Evolutionary conservation across 768 basidiomycete species (phyloP).

Genomic region (Lentinula sp.): DNA sequence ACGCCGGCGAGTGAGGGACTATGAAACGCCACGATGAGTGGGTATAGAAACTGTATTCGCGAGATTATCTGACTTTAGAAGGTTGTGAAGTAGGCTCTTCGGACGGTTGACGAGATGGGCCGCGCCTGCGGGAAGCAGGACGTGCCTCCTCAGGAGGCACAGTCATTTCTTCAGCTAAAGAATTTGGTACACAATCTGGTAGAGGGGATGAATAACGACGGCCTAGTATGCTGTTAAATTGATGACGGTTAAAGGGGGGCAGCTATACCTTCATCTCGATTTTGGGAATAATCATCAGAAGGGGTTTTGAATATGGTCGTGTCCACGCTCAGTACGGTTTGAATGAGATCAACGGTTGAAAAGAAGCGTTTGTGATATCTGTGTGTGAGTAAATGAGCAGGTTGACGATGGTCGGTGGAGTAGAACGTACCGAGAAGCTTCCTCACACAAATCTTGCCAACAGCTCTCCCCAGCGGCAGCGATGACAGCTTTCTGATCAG

Average conservation of each 20-base stretch:
- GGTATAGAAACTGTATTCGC: background rate
- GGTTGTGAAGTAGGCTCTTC: slow-evolving; percentile 22
- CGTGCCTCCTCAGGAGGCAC: slow-evolving; percentile 18
- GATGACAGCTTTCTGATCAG: slow-evolving; percentile 38
- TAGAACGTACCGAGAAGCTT: slow-evolving; percentile 22
- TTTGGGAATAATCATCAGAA: background rate
- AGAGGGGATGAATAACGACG: slow-evolving; percentile 27
- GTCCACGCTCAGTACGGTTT: slow-evolving; percentile 39
- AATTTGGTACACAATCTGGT: slow-evolving; percentile 47
- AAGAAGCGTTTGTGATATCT: slow-evolving; percentile 40
- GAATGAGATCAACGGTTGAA: slow-evolving; percentile 39
- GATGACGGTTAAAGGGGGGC: background rate
- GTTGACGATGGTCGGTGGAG: background rate
- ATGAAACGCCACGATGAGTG: background rate
- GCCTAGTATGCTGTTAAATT: slow-evolving; percentile 3
- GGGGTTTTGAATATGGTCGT: slow-evolving; percentile 19
- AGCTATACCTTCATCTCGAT: slow-evolving; percentile 12
- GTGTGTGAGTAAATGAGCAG: background rate
- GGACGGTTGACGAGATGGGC: slow-evolving; percentile 31
- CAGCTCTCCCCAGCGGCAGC: slow-evolving; percentile 45
- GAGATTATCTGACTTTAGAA: background rate
- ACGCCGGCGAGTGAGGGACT: background rate
- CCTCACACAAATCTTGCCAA: slow-evolving; percentile 48
- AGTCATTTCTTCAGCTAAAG: slow-evolving; percentile 45
- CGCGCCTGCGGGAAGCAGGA: background rate